Percentiles rank a stretch among this genome's conserved stretches.
Evolutionary conservation across 2,329 filamentous ascomycete species (phyloP).

Genomic region (Scorias spongiosa): DNA sequence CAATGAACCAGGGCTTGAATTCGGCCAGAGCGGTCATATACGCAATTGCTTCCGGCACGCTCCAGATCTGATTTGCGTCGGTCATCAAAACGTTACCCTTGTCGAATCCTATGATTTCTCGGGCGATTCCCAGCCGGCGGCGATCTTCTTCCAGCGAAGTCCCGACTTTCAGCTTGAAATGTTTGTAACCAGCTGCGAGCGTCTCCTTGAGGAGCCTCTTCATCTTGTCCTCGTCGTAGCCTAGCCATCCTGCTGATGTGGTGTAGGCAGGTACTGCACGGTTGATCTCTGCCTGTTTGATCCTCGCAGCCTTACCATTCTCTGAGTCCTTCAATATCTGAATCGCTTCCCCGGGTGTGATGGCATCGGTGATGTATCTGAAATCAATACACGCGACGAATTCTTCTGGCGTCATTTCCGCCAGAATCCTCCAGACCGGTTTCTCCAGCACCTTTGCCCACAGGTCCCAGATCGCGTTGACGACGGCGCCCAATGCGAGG

Average conservation of each 20-base stretch:
- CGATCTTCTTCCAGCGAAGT: constrained; percentile 56
- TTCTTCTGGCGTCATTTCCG: constrained; percentile 79
- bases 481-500: constrained; percentile 73
- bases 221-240: constrained; percentile 81
- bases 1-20: constrained; percentile 87
- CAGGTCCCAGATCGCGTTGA: constrained; percentile 85
- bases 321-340: constrained; percentile 52
- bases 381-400: constrained; percentile 84
- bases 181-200: constrained; percentile 57
- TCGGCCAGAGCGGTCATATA: constrained; percentile 72
- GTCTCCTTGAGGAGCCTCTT: constrained; percentile 58
- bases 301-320: constrained; percentile 51
- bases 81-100: constrained; percentile 77
- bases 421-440: constrained; percentile 80
- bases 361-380: constrained; percentile 84
- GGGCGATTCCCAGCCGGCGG: constrained; percentile 54
- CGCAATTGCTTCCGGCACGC: constrained; percentile 71
- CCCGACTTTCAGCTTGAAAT: constrained; percentile 90
- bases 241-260: constrained; percentile 82
- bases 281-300: constrained; percentile 58
- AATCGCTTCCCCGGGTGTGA: constrained; percentile 72
- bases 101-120: constrained; percentile 70
- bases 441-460: constrained; percentile 79
- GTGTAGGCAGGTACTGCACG: constrained; percentile 80
- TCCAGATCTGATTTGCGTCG: constrained; percentile 85